Evolutionary conservation across 2,329 filamentous ascomycete genomes (phyloP), one percentile per base, ranked within the genome.

Genomic region (Cordyceps pruinosa): DNA sequence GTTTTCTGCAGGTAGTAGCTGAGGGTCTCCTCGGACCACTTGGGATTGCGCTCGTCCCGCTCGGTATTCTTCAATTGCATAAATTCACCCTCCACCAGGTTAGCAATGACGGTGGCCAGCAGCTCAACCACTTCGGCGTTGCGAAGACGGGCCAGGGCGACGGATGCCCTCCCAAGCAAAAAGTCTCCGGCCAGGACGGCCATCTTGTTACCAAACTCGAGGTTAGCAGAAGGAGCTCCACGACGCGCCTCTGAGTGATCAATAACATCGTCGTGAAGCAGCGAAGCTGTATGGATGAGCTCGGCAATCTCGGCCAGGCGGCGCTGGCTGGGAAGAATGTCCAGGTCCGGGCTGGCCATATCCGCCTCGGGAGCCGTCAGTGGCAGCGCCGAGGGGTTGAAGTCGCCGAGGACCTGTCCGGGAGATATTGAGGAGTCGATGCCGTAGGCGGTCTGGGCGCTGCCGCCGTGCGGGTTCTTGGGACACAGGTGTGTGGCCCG

Each of bases 61-160:
- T 89, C 89, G 1, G 94, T 97, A 73, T 99, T 99, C 76, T 96
- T 95, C 65, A 99, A 78, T 77, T 99, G 94, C 94, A 99, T 99
- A 77, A 99, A 97, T 73, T 99, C 94, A 68, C 94, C 94, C 75
- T 99, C 94, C 21, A 99, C 92, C 26, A 99, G 78, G 70, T 99
- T 99, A 45, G 94, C 93, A 64, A 99, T 97, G 42, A 97, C 94
- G 1, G 93, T 97, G 4, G 94, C 91, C 30, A 99, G 77, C 8
- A 99, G 81, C 75, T 99, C 94, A 9, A 91, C 90, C 3, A 99
- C 94, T 73, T 99, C 94, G 44, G 92, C 88, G 68, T 99, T 90
- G 32, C 93, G 84, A 59, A 99, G 76, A 42, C 94, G 85, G 15
- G 94, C 94, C 42, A 99, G 81, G 6, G 93, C 93, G 7, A 97